phyloP scores from a whole-genome alignment of 495 filamentous ascomycete genomes.

The Penicillium macrosclerotiorum region DNA sequence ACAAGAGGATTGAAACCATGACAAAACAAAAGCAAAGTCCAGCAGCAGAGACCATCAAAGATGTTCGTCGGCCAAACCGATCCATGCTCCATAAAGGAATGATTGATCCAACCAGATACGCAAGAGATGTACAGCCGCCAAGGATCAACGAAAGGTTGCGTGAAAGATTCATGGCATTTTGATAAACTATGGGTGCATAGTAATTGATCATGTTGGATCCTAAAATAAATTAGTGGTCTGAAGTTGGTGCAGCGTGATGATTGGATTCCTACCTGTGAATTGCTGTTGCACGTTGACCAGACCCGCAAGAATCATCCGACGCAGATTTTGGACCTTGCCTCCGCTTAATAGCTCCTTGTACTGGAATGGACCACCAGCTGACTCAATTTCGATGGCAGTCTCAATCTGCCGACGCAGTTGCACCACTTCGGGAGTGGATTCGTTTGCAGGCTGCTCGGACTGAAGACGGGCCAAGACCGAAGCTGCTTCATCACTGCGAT shows the following conservation, averaged over 20 bases:
- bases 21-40: slow-evolving; percentile 46
- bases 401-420: slow-evolving; percentile 31
- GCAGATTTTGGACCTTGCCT: slow-evolving; percentile 38
- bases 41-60: slow-evolving; percentile 47
- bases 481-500: slow-evolving; percentile 49
- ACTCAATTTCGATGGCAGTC: slow-evolving; percentile 35
- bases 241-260: no score
- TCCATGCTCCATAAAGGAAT: slow-evolving; percentile 49
- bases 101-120: slow-evolving; percentile 34
- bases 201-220: slow-evolving; percentile 58
- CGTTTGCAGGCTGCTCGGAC: slow-evolving; percentile 14
- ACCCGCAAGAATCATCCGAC: slow-evolving; percentile 36
- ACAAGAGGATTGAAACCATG: slow-evolving; percentile 31
- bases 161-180: slow-evolving; percentile 49
- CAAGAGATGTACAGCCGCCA: slow-evolving; percentile 46
- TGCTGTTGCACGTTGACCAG: slow-evolving; percentile 37
- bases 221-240: not conserved
- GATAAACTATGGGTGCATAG: slow-evolving; percentile 46
- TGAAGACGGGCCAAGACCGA: slow-evolving; percentile 48
- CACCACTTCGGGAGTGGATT: slow-evolving; percentile 17
- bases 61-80: slow-evolving; percentile 46
- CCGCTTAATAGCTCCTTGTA: slow-evolving; percentile 36
- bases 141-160: slow-evolving; percentile 51
- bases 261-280: slow-evolving; percentile 24
- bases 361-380: slow-evolving; percentile 34